Percentiles rank a stretch among this genome's conserved stretches.
These are phyloP conservation scores for Athelia psychrophila DNA, from an alignment of 1,284 basidiomycete species.

Conservation along the genomic window DNA sequence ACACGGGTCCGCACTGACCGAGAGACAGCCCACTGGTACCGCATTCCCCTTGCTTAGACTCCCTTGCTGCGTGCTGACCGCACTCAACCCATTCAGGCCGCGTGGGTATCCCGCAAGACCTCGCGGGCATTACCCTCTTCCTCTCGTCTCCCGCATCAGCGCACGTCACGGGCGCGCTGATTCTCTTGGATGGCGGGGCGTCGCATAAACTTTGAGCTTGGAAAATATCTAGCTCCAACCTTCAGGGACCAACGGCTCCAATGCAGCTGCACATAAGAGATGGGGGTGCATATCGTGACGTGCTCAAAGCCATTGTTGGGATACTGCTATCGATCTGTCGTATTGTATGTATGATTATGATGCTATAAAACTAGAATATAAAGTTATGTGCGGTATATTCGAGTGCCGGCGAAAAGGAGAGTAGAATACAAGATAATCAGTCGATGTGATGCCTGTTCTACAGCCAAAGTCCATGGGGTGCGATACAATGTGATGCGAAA, in stretches of 20 bases:
- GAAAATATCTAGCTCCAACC: neutral
- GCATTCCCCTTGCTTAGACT: slow-evolving; percentile 2
- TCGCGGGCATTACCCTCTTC: slow-evolving; percentile 76
- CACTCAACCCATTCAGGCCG: slow-evolving; percentile 45
- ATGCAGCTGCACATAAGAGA: no score
- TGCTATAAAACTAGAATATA: no score
- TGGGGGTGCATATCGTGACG: no score
- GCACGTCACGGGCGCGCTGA: slow-evolving; percentile 74
- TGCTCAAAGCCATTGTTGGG: no score
- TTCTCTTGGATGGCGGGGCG: slow-evolving; percentile 72
- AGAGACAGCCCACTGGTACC: slow-evolving; percentile 61
- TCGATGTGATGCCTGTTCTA: no score
- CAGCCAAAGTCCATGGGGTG: no score
- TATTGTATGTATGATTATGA: no score
- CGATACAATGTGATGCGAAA: no score
- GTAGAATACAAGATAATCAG: no score
- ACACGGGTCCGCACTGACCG: slow-evolving; percentile 51
- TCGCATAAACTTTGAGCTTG: neutral
- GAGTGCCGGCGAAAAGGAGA: neutral
- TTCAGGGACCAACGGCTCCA: neutral
- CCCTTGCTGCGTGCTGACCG: neutral
- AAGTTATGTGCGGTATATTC: neutral
- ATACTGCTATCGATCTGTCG: no score
- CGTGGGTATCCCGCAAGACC: slow-evolving; percentile 65
- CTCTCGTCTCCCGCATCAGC: slow-evolving; percentile 68